Base-by-base conservation (phyloP, 495 filamentous ascomycete species). In the Penicillium pulvis region DNA sequence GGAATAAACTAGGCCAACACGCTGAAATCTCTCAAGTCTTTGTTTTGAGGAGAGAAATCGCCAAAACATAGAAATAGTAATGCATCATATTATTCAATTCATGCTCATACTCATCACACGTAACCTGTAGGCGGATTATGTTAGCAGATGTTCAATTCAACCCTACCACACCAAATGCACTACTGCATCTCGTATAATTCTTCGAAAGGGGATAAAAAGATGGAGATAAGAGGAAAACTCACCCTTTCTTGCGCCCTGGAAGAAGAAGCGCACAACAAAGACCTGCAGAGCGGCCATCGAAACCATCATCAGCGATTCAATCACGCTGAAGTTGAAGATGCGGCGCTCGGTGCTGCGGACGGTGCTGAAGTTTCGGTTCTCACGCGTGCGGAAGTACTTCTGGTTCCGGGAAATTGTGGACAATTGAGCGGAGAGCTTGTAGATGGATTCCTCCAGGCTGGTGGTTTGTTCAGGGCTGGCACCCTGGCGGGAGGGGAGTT, bases 361-460 rank as follows among this genome's bases (percentile, higher is more conserved):
- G 6, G 95, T 99, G 75, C 91, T 96, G 77, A 98, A 96, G 73
- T 99, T 99, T 47, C 95, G 85, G 81, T 99, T 98, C 80, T 99
- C 95, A 60, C 95, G 86, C 2, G 95, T 99, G 33, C 95, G 90
- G 87, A 99, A 99, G 78, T 98, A 98, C 71, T 98, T 98, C 71
- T 99, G 95, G 79, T 96, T 97, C 48, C 95, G 87, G 17, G 90
- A 91, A 70, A 99, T 93, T 54, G 93, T 97, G n/a, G 92, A 96
- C 39, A 99, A 78, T 68, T 95, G 91, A 51, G 90, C 86, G 6
- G 93, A 97, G 51, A 99, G 79, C 77, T 97, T 97, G 81, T 91
- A 90, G 70, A 98, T 90, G 11, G 92, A 95, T 77, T 99, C 95
- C 70, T 98, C 94, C 35, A 99, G 83, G 9, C 85, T 88, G 48